These are phyloP conservation scores for Eutypella sp. DNA, from an alignment of 2,329 filamentous ascomycete species.

Conservation along the genomic window DNA sequence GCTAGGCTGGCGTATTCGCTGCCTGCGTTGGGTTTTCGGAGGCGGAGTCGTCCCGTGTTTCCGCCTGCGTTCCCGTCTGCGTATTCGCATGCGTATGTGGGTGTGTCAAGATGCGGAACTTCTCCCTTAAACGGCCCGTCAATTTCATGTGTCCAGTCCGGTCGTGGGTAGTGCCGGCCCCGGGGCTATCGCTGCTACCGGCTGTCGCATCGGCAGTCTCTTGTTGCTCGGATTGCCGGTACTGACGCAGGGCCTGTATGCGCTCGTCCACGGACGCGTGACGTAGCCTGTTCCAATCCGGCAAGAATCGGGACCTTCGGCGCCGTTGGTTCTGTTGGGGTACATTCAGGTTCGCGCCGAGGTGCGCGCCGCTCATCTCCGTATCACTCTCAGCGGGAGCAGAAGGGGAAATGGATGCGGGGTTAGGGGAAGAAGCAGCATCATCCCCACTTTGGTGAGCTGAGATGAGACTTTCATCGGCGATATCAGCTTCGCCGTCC, in stretches of 20 bases:
- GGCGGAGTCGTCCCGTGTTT: no score
- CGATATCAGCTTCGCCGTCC: conserved; percentile 6
- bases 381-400: no score
- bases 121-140: conserved; percentile 46
- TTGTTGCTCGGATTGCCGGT: conserved; percentile 39
- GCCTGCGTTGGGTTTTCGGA: no score
- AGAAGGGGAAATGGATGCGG: no score
- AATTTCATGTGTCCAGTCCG: conserved; percentile 38
- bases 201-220: conserved; percentile 1
- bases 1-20: no score
- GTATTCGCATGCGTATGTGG: no score
- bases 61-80: no score
- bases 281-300: conserved; percentile 51
- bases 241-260: conserved; percentile 53
- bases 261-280: conserved; percentile 58
- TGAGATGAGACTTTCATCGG: conserved; percentile 3
- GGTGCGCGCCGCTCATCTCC: no score
- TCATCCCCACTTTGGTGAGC: no score
- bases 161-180: conserved; percentile 30
- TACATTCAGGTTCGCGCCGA: no score
- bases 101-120: conserved; percentile 47
- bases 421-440: no score
- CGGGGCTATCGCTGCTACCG: no score
- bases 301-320: conserved; percentile 48
- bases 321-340: conserved; percentile 32